A percentile compares a stretch with the other conserved stretches of the same genome.
phyloP scores from a whole-genome alignment of 129 eudicot species.

The Tagetes patula region DNA sequence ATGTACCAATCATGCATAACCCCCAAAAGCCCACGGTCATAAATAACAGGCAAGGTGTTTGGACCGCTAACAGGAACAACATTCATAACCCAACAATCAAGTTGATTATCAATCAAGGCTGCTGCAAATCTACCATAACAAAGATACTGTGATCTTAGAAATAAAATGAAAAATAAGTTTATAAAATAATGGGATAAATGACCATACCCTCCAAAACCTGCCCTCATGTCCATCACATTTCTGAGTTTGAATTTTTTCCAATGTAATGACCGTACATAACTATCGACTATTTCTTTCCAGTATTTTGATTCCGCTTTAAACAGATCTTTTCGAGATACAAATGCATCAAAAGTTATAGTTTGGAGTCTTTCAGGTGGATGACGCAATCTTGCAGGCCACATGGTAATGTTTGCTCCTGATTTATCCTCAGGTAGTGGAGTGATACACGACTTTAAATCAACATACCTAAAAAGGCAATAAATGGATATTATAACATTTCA shows the following conservation, averaged over 20 bases:
- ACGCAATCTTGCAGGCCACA: conserved; percentile 85
- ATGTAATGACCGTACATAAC: conserved; percentile 67
- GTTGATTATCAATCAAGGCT: conserved; percentile 59
- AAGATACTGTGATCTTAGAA: background rate
- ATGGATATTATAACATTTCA: background rate
- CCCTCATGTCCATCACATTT: conserved; percentile 97
- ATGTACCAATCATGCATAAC: conserved; percentile 95
- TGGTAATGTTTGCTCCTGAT: conserved; percentile 63
- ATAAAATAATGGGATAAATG: conserved; percentile 4
- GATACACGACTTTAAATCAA: conserved; percentile 73
- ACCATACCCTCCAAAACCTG: conserved; percentile 95
- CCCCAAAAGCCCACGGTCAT: conserved; percentile 93
- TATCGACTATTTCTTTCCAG: conserved; percentile 79
- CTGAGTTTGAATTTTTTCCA: conserved; percentile 69
- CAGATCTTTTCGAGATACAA: conserved; percentile 84
- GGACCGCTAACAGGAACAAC: conserved; percentile 94
- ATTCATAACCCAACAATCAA: conserved; percentile 94
- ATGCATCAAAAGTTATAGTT: conserved; percentile 78
- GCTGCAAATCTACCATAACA: conserved; percentile 79
- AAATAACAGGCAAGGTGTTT: conserved; percentile 88
- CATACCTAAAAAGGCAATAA: conserved; percentile 61
- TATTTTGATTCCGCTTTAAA: conserved; percentile 86
- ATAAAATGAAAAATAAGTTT: background rate
- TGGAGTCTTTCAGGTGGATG: conserved; percentile 86
- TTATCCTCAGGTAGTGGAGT: conserved; percentile 72